Evolutionary conservation across 306 rosid species (phyloP).

Genomic region (Calophaca sinica): DNA sequence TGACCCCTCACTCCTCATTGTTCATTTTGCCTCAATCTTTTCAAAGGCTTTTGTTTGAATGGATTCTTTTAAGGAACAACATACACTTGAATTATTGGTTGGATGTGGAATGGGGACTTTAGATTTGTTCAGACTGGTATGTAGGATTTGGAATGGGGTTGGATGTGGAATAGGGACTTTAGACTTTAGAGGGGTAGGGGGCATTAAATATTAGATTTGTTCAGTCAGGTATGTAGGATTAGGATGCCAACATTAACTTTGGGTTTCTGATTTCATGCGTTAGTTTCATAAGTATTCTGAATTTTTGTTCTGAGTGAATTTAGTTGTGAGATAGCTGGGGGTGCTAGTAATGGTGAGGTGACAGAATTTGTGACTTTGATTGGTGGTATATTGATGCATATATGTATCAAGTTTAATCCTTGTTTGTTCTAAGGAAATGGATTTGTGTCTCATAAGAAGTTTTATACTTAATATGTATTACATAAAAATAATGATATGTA

Average conservation of each 20-base stretch:
- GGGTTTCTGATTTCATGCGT: not conserved
- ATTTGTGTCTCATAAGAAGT: not conserved
- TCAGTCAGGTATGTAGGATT: not conserved
- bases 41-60: conserved; percentile 15
- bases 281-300: not conserved
- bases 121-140: too few species aligned
- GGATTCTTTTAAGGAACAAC: not conserved
- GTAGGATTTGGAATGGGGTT: not conserved
- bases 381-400: not conserved
- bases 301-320: conserved; percentile 1
- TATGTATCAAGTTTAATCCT: not conserved
- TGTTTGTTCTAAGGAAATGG: not conserved
- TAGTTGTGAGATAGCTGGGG: not conserved
- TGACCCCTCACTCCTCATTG: not conserved
- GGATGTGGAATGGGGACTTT: not conserved
- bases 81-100: not conserved
- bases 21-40: conserved; percentile 6
- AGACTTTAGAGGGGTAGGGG: too few species aligned
- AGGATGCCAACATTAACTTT: conserved; percentile 20
- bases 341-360: too few species aligned
- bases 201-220: conserved; percentile 22
- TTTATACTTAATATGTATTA: not conserved
- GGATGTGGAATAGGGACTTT: too few species aligned
- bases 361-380: too few species aligned
- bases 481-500: too few species aligned